Conservation (phyloP, 1,284 basidiomycete species). For the Malassezia caprae region DNA sequence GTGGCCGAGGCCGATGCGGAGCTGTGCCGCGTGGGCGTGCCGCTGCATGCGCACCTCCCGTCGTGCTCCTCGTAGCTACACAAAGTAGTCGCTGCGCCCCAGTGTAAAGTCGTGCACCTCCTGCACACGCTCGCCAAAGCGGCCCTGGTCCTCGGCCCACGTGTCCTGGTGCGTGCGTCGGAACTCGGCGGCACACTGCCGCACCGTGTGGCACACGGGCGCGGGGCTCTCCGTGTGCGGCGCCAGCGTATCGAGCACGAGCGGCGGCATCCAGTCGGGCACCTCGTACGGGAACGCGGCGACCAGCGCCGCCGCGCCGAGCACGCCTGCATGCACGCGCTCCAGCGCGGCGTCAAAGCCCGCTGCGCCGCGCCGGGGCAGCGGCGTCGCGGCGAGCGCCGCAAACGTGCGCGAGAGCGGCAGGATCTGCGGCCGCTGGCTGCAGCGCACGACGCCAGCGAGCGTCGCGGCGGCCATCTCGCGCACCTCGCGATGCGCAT, state of each 20-base stretch:
- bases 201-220: slow-evolving; percentile 80
- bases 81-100: slow-evolving; percentile 44
- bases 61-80: slow-evolving; percentile 42
- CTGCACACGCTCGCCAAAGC: slow-evolving; percentile 60
- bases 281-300: slow-evolving; percentile 75
- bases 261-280: slow-evolving; percentile 70
- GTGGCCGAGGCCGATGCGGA: slow-evolving; percentile 49
- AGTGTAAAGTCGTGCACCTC: slow-evolving; percentile 42
- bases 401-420: slow-evolving; percentile 53
- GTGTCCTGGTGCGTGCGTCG: slow-evolving; percentile 55
- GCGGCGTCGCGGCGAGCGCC: slow-evolving; percentile 51
- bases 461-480: slow-evolving; percentile 55
- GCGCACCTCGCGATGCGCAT: slow-evolving; percentile 41
- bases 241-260: slow-evolving; percentile 57
- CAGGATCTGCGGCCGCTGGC: slow-evolving; percentile 76
- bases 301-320: slow-evolving; percentile 70
- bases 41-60: slow-evolving; percentile 28
- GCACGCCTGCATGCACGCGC: slow-evolving; percentile 73
- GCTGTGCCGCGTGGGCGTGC: slow-evolving; percentile 29
- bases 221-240: slow-evolving; percentile 78
- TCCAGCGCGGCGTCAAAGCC: slow-evolving; percentile 65
- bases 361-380: slow-evolving; percentile 53
- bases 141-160: slow-evolving; percentile 79
- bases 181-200: slow-evolving; percentile 76
- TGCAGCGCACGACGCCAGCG: slow-evolving; percentile 80